These are phyloP conservation scores for Astragalus membranaceus DNA, from an alignment of 306 rosid genomes.

Conservation along the genomic window DNA sequence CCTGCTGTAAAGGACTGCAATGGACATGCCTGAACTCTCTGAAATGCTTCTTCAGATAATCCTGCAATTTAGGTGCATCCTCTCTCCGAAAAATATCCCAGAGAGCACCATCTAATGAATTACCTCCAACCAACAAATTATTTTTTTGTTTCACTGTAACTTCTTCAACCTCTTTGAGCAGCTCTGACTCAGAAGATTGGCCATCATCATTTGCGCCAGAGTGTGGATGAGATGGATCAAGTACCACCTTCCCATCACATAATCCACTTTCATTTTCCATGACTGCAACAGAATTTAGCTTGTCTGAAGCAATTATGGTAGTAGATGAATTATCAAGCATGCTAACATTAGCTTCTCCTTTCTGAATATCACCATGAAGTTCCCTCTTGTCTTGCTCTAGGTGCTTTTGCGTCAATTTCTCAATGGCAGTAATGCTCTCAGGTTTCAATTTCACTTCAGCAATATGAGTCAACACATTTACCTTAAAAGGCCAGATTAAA, in stretches of 20 bases:
- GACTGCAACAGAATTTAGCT: not conserved
- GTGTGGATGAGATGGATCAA: not conserved
- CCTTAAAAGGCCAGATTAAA: slow-evolving; percentile 31
- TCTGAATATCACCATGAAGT: slow-evolving; percentile 18
- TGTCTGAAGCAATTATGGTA: not conserved
- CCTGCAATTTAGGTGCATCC: slow-evolving; percentile 74
- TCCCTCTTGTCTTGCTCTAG: slow-evolving; percentile 50
- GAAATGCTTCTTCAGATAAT: slow-evolving; percentile 65
- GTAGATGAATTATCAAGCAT: not conserved
- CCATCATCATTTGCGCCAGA: not conserved
- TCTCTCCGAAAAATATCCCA: slow-evolving; percentile 93
- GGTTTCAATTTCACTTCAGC: slow-evolving; percentile 30
- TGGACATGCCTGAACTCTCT: slow-evolving; percentile 68
- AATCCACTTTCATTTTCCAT: not conserved
- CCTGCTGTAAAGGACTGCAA: slow-evolving; percentile 62
- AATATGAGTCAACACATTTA: slow-evolving; percentile 69
- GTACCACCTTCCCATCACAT: not conserved
- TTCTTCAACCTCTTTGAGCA: not conserved
- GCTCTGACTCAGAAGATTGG: not conserved
- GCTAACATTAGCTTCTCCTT: not conserved
- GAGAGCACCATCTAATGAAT: slow-evolving; percentile 57
- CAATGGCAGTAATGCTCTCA: slow-evolving; percentile 1
- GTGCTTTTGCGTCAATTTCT: slow-evolving; percentile 36
- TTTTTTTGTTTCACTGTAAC: not conserved
- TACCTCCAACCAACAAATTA: slow-evolving; percentile 3